Conservation (phyloP, 2,329 filamentous ascomycete genomes). For the Alternaria viburni region DNA sequence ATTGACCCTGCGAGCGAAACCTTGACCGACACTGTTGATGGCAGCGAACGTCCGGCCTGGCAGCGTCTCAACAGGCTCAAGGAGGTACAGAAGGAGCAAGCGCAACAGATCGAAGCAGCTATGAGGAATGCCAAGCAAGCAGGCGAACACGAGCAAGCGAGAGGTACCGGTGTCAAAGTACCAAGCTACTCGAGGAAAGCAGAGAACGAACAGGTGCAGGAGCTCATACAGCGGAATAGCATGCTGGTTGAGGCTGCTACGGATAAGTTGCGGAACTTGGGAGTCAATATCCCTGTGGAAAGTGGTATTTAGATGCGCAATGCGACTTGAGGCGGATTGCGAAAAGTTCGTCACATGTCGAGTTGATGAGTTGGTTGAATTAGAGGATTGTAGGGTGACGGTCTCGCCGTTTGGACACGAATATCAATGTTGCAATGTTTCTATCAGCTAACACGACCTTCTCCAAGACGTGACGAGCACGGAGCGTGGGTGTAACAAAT, state of each 20-base stretch:
- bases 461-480: neutral
- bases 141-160: constrained; percentile 17
- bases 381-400: neutral
- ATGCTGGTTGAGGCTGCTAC: constrained; percentile 43
- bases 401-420: neutral
- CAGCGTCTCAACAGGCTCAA: constrained; percentile 65
- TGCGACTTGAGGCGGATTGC: neutral
- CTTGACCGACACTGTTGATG: constrained; percentile 41
- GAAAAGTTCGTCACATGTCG: neutral
- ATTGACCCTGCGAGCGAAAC: constrained; percentile 40
- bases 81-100: constrained; percentile 60
- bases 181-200: constrained; percentile 42
- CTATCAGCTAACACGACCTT: neutral
- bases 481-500: neutral
- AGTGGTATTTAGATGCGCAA: neutral
- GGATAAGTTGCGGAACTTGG: constrained; percentile 35
- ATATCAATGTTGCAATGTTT: neutral
- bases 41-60: constrained; percentile 49
- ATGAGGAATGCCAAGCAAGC: constrained; percentile 21
- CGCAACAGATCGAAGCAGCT: constrained; percentile 32
- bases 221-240: constrained; percentile 40
- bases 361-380: neutral
- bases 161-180: constrained; percentile 30
- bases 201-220: constrained; percentile 44
- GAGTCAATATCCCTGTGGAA: constrained; percentile 31